Conservation (phyloP, 306 rosid genomes). For the Mimosa bimucronata region DNA sequence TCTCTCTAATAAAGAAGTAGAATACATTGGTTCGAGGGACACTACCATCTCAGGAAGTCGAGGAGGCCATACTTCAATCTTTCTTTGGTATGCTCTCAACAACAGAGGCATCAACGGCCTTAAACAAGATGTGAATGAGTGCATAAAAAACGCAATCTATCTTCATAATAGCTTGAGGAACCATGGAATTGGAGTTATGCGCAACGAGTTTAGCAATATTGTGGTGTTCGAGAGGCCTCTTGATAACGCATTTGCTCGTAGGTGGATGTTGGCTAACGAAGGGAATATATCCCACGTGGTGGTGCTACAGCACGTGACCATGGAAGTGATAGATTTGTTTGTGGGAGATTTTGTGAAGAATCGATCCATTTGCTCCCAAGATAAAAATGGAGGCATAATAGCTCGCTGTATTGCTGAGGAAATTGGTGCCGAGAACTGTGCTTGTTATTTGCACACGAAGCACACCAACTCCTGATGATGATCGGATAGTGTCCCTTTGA, state of each 20-base stretch:
- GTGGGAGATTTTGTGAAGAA: not conserved
- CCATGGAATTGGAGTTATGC: constrained; percentile 63
- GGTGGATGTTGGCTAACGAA: constrained; percentile 42
- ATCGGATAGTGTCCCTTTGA: not conserved
- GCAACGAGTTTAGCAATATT: constrained; percentile 61
- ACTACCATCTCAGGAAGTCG: constrained; percentile 68
- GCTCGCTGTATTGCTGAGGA: constrained; percentile 59
- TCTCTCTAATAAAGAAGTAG: constrained; percentile 42
- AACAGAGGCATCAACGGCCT: constrained; percentile 57
- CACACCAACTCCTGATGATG: no score
- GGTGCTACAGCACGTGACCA: not conserved
- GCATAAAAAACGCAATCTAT: constrained; percentile 59
- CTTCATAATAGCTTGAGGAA: constrained; percentile 48
- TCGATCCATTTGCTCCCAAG: not conserved
- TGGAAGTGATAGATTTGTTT: not conserved
- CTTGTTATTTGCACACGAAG: constrained; percentile 39
- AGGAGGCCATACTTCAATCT: constrained; percentile 64
- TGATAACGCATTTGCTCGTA: not conserved
- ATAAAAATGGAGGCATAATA: constrained; percentile 44
- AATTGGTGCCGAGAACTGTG: constrained; percentile 52
- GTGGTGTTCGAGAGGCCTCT: constrained; percentile 14
- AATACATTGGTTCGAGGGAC: constrained; percentile 45
- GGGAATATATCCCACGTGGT: constrained; percentile 19
- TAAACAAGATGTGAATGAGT: constrained; percentile 56
- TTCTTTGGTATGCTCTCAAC: constrained; percentile 63